Percentiles rank a stretch among this genome's conserved stretches.
Conservation (phyloP, 2,329 filamentous ascomycete species). For the Orbilia blumenaviensis region DNA sequence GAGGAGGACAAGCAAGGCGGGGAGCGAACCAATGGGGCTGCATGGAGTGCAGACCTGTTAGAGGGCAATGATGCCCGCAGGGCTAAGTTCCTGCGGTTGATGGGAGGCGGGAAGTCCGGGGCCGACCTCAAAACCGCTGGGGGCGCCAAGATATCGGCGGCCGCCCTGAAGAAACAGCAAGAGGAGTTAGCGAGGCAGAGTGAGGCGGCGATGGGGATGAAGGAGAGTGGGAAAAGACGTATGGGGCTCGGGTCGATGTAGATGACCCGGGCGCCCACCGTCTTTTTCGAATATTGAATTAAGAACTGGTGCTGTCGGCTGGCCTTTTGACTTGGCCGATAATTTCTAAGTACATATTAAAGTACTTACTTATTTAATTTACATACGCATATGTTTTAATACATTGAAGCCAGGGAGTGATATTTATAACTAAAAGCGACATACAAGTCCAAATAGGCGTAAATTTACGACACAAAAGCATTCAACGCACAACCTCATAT, state of each 20-base stretch:
- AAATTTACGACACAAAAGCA: no score
- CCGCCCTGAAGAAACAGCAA: conserved; percentile 36
- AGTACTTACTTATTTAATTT: no score
- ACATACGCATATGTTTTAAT: no score
- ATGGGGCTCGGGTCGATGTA: conserved; percentile 46
- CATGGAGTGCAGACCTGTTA: conserved; percentile 38
- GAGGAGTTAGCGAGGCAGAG: conserved; percentile 37
- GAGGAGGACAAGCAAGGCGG: neutral
- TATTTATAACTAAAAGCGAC: no score
- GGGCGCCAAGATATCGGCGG: conserved; percentile 23
- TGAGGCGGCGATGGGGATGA: conserved; percentile 32
- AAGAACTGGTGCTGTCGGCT: no score
- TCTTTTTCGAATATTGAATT: no score
- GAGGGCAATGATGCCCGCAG: conserved; percentile 35
- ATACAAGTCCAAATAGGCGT: no score
- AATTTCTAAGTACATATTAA: no score
- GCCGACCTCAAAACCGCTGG: conserved; percentile 17
- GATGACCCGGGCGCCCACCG: neutral
- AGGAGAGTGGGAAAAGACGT: conserved; percentile 34
- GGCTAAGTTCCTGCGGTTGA: conserved; percentile 46
- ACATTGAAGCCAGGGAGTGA: no score
- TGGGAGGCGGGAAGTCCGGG: conserved; percentile 34
- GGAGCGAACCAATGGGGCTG: neutral
- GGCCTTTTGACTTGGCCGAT: no score
- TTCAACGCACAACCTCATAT: no score